Evolutionary conservation across 2,329 filamentous ascomycete genomes (phyloP).

Genomic region (Neonectria neomacrospora): DNA sequence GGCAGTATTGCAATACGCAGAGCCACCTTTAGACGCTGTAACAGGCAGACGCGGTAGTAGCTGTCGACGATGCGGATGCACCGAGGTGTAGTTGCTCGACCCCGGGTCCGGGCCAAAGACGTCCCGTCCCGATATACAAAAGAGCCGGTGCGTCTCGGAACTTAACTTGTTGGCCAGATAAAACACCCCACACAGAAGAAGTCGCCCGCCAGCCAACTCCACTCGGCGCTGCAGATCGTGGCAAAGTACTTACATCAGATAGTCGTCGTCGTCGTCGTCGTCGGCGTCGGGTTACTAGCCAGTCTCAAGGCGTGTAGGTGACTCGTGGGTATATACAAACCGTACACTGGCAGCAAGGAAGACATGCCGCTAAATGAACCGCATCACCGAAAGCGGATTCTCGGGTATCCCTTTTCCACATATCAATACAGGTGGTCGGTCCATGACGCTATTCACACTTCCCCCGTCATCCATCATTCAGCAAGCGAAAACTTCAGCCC

Average conservation of each 20-base stretch:
- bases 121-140: constrained; percentile 6
- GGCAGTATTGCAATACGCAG: neutral
- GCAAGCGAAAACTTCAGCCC: constrained; percentile 46
- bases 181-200: neutral
- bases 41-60: neutral
- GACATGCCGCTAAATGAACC: neutral
- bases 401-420: neutral
- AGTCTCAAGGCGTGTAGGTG: neutral
- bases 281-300: neutral
- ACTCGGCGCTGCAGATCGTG: neutral
- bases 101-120: constrained; percentile 29
- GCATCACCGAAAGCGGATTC: neutral
- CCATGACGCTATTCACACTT: neutral
- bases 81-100: neutral
- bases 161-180: constrained; percentile 10
- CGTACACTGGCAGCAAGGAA: neutral
- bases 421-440: neutral
- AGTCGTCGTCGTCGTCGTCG: neutral
- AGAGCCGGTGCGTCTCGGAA: constrained; percentile 28
- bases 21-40: neutral
- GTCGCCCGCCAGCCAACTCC: neutral
- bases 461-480: constrained; percentile 33
- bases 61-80: too few relatives aligned
- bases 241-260: neutral
- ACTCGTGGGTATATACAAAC: neutral